phyloP scores from a whole-genome alignment of 2,329 filamentous ascomycete genomes.

The Keithomyces neogunnii region DNA sequence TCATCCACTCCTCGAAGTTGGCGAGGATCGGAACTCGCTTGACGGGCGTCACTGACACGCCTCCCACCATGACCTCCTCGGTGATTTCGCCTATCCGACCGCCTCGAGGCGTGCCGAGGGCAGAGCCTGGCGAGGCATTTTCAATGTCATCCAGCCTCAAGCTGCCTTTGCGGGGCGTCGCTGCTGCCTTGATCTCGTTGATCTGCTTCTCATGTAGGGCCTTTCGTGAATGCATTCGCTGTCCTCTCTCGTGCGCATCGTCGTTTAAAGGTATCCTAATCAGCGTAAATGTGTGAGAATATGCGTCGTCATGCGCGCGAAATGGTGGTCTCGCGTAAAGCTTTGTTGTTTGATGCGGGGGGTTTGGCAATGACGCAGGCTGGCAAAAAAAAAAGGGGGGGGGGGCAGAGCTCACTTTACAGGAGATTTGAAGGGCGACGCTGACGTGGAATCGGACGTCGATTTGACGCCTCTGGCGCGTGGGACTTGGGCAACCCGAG shows the following conservation, averaged over 20 bases:
- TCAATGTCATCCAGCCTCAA: constrained; percentile 51
- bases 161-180: constrained; percentile 58
- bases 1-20: constrained; percentile 99
- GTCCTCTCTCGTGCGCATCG: constrained; percentile 85
- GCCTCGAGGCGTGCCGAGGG: constrained; percentile 42
- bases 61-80: constrained; percentile 57
- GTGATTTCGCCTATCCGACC: constrained; percentile 34
- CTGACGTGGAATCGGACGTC: constrained; percentile 35
- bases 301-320: neutral
- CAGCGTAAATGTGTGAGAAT: constrained; percentile 7
- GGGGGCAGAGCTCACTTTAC: constrained; percentile 39
- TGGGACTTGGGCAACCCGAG: constrained; percentile 48
- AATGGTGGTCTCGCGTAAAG: too few species aligned
- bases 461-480: constrained; percentile 40
- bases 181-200: constrained; percentile 72
- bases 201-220: constrained; percentile 84
- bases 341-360: neutral
- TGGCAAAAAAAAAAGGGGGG: too few species aligned
- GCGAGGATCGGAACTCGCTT: constrained; percentile 92
- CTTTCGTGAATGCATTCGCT: constrained; percentile 77
- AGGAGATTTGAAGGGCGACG: constrained; percentile 49
- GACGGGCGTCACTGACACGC: constrained; percentile 81
- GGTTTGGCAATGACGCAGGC: neutral
- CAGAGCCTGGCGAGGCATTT: constrained; percentile 46
- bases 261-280: constrained; percentile 89